These are phyloP conservation scores for Talaromyces nanjingensis DNA, from an alignment of 495 filamentous ascomycete species.

Conservation along the genomic window DNA sequence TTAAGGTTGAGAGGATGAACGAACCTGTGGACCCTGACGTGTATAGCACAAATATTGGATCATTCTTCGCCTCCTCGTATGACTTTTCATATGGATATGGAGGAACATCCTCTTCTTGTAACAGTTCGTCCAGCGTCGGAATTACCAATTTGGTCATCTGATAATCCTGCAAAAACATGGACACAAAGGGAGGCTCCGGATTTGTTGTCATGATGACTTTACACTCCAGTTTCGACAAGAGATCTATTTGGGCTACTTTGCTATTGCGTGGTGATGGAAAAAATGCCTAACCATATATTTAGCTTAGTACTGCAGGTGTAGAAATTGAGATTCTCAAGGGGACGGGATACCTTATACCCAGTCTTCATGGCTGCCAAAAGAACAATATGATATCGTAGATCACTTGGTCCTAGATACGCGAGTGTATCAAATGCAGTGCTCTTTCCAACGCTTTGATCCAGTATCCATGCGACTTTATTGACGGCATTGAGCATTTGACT, in stretches of 20 bases:
- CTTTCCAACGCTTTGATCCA: slow-evolving; percentile 20
- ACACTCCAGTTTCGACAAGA: background rate
- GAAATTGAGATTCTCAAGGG: background rate
- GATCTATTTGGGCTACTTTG: background rate
- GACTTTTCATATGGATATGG: slow-evolving; percentile 3
- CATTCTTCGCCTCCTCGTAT: background rate
- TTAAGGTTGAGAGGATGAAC: background rate
- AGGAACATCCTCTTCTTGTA: background rate
- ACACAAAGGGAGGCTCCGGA: background rate
- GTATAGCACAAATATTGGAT: background rate
- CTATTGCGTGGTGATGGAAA: background rate
- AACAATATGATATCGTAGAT: background rate
- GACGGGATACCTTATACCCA: background rate
- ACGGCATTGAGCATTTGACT: slow-evolving; percentile 24
- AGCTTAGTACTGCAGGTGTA: background rate
- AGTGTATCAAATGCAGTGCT: background rate
- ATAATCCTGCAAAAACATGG: background rate
- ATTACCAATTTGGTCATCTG: background rate
- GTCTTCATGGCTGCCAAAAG: background rate
- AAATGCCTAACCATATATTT: background rate
- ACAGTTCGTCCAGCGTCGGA: background rate
- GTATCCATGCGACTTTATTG: slow-evolving; percentile 21
- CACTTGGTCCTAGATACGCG: background rate
- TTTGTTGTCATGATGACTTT: background rate
- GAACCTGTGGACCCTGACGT: slow-evolving; percentile 9